These are phyloP conservation scores for Apiotrichum domesticum DNA, from an alignment of 1,284 basidiomycete species.

Conservation along the genomic window DNA sequence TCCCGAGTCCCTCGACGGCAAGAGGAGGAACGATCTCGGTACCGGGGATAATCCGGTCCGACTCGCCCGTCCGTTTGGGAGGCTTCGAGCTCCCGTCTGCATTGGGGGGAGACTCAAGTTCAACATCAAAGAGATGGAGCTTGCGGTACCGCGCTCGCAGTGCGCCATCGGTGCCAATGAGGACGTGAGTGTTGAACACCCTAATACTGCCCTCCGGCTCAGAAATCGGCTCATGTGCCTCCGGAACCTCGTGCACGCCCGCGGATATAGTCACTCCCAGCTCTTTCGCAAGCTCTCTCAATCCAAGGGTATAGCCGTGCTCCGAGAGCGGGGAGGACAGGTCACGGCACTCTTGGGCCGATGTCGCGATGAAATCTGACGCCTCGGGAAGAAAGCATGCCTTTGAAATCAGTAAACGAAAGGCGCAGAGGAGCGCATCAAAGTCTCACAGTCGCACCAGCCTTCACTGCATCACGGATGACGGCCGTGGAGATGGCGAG, in stretches of 20 bases:
- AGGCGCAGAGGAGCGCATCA: not conserved
- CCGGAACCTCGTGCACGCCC: conserved; percentile 50
- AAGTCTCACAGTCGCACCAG: conserved; percentile 43
- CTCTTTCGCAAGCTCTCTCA: conserved; percentile 45
- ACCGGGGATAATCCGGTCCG: conserved; percentile 42
- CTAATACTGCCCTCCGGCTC: conserved; percentile 29
- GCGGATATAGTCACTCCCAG: conserved; percentile 46
- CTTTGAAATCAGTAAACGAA: conserved; percentile 9
- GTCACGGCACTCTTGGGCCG: conserved; percentile 30
- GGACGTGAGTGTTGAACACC: conserved; percentile 51
- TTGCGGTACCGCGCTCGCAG: conserved; percentile 48
- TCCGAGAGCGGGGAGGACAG: conserved; percentile 30
- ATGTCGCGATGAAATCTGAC: conserved; percentile 51
- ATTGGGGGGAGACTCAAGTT: conserved; percentile 33
- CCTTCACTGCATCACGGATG: conserved; percentile 44
- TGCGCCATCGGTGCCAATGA: conserved; percentile 47
- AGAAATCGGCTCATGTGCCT: conserved; percentile 27
- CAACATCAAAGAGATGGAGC: conserved; percentile 53
- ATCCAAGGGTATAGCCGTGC: conserved; percentile 34
- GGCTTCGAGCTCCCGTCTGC: conserved; percentile 21
- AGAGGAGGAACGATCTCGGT: conserved; percentile 31
- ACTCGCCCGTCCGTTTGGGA: conserved; percentile 30
- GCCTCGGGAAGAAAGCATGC: conserved; percentile 51
- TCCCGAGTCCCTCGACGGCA: conserved; percentile 43
- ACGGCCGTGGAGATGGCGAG: conserved; percentile 37